Percentiles rank a stretch among this genome's conserved stretches.
Conservation (phyloP, 768 basidiomycete species). For the Boletus pseudopeckii region DNA sequence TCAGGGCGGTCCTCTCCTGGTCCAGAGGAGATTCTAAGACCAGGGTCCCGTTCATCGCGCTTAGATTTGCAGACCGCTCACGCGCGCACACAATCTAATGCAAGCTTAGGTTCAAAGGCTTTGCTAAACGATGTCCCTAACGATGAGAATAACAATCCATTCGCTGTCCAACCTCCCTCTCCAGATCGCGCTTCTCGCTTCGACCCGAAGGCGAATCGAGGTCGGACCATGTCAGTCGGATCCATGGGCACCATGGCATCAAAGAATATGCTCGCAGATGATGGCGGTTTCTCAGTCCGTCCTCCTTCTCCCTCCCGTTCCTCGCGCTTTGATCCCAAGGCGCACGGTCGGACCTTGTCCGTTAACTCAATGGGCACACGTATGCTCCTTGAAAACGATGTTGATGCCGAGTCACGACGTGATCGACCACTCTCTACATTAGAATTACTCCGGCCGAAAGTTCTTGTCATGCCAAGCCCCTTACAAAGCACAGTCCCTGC, state of each 20-base stretch:
- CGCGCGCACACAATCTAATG: constrained; percentile 47
- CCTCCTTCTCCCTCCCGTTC: constrained; percentile 58
- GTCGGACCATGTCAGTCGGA: constrained; percentile 43
- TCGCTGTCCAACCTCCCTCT: constrained; percentile 35
- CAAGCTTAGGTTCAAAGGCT: constrained; percentile 48
- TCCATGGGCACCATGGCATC: constrained; percentile 41
- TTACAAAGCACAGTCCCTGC: constrained; percentile 50
- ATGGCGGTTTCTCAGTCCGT: constrained; percentile 68
- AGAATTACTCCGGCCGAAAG: constrained; percentile 82
- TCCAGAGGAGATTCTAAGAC: constrained; percentile 37
- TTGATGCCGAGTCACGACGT: constrained; percentile 30
- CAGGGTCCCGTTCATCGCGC: constrained; percentile 34
- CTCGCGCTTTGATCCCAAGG: constrained; percentile 82
- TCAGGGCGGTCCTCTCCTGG: constrained; percentile 46
- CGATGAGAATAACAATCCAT: constrained; percentile 32
- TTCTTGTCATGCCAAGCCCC: constrained; percentile 93
- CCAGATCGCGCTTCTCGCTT: constrained; percentile 41
- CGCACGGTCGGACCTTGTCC: constrained; percentile 59
- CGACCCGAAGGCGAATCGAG: constrained; percentile 38
- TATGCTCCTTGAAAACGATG: constrained; percentile 57
- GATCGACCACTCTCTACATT: constrained; percentile 68
- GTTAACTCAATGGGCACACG: constrained; percentile 66
- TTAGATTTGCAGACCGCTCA: constrained; percentile 34
- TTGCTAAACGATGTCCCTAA: constrained; percentile 40
- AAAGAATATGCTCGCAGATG: constrained; percentile 35